Evolutionary conservation across 805 yeast species (phyloP).

Genomic region (Saccharomyces mikatae): DNA sequence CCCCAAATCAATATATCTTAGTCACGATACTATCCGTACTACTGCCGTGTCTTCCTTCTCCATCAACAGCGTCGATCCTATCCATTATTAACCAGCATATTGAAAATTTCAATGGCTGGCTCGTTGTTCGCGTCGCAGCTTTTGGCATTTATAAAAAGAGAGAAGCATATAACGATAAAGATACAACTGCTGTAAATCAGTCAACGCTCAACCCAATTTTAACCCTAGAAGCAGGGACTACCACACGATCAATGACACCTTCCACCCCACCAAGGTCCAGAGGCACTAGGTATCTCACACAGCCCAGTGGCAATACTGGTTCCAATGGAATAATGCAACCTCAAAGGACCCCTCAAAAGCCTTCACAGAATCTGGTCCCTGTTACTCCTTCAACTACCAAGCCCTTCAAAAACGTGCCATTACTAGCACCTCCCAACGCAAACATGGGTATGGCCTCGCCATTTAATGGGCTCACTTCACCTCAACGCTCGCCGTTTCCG

Average conservation of each 20-base stretch:
- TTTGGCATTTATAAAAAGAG: not conserved
- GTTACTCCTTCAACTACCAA: conserved; percentile 22
- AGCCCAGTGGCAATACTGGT: not conserved
- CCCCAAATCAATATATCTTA: not conserved
- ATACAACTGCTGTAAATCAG: not conserved
- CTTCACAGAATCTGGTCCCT: conserved; percentile 8
- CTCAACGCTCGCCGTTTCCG: conserved; percentile 26
- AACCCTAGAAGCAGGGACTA: not conserved
- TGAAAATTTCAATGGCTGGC: not conserved
- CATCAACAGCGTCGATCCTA: not conserved
- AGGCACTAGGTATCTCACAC: not conserved
- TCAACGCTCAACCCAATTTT: not conserved
- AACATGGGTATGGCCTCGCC: conserved; percentile 7
- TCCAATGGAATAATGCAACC: not conserved
- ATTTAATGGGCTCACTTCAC: conserved; percentile 25
- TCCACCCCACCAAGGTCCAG: conserved; percentile 30
- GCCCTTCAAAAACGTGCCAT: conserved; percentile 10
- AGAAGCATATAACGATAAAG: not conserved
- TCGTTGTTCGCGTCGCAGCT: not conserved
- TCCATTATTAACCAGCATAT: not conserved
- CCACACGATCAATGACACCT: conserved; percentile 18
- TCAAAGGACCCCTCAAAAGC: conserved; percentile 8
- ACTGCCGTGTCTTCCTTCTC: not conserved
- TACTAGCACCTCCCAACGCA: conserved; percentile 11
- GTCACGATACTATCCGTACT: not conserved